Base-by-base conservation (phyloP, 2,329 filamentous ascomycete species). In the Xylariaceae sp. region DNA sequence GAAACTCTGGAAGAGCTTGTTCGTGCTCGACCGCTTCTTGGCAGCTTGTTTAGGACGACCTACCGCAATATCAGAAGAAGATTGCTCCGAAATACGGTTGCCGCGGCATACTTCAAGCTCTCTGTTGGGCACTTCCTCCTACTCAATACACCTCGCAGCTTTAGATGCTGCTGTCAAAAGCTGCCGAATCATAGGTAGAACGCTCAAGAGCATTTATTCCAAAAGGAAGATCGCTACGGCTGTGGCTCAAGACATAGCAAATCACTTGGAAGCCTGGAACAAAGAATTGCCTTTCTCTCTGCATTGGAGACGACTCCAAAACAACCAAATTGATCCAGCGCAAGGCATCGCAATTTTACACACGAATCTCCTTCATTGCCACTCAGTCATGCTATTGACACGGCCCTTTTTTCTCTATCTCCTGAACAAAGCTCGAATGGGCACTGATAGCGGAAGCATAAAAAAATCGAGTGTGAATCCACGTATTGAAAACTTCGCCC, bases 1-100 rank as follows among this genome's bases (percentile, higher is more conserved):
- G 28, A 86, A 82, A 45, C 66, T 87, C 3, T 88, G 83, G 84
- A 78, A 79, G 50, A 84, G 81, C 11, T 67, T 88, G 0, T 87
- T 85, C 53, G 73, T 88, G 13, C 73, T 88, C 7, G 85, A 88
- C 60, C 75, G 81, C 14, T 82, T 87, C 47, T 71, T 87, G 1
- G 79, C 84, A 1, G 79, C 81, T 19, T 82, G 81, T 1, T 70
- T 88, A 1, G 85, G 85, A 5, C 76, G 83, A 10, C 84, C 84
- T 0, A 76, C 77, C 1, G 77, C 80, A 7, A 87, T 88, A 45
- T 76, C 77, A 5, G 80, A 86, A 54, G 78, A 82, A 16, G 82
- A 86, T 53, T 86, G 82, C 63, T 82, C 81, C 14, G 74, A 75
- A 2, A 73, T 76, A 34, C 72, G 74, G 12, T 64, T 80, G 0